Evolutionary conservation across 2,329 filamentous ascomycete genomes (phyloP), one percentile per base, ranked within the genome.

Genomic region (Calycina marina): DNA sequence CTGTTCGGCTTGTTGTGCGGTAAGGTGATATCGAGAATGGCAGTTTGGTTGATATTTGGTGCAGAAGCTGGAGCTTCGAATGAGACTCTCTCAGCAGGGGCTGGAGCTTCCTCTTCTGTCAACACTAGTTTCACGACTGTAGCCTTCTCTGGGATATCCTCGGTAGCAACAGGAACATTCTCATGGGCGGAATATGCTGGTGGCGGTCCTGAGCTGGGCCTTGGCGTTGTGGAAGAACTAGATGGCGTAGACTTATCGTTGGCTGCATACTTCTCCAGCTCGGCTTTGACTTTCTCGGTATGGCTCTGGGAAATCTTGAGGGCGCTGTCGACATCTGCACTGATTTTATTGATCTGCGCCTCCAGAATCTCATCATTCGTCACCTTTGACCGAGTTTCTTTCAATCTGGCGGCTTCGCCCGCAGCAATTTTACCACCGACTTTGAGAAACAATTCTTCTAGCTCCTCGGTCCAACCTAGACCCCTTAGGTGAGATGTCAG

Each of bases 381-480:
- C 40, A 49, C 43, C 2, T 30, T 40, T 5, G 35, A 22, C 16
- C 39, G 37, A 8, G 40, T 25, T 6, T 39, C 37, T 17, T 30
- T 15, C 6, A 39, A 13, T 26, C 29, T 37, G 14, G 35, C 39
- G 8, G 40, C 43, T 25, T 50, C 47, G 20, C 59, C 60, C 14
- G 67, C 66, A 46, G 72, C 42, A 63, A 39, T 68, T 59, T 14
- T 74, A 60, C 4, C 79, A 71, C 5, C 80, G 1, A 77, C 67
- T 28, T 59, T 56, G 14, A 72, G 63, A 85, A 85, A 96, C 32
- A 82, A 46, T 3, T 52, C 55, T 51, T 94, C 83, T 11, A 98
- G 61, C 50, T 96, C 88, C 2, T 83, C 72, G 6, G 69, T 56
- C 90, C 90, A 98, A 1, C 85, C 88, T 26, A 93, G 65, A 16